Evolutionary conservation across 1,284 basidiomycete species (phyloP).

Genomic region (Ceratobasidium sp.): DNA sequence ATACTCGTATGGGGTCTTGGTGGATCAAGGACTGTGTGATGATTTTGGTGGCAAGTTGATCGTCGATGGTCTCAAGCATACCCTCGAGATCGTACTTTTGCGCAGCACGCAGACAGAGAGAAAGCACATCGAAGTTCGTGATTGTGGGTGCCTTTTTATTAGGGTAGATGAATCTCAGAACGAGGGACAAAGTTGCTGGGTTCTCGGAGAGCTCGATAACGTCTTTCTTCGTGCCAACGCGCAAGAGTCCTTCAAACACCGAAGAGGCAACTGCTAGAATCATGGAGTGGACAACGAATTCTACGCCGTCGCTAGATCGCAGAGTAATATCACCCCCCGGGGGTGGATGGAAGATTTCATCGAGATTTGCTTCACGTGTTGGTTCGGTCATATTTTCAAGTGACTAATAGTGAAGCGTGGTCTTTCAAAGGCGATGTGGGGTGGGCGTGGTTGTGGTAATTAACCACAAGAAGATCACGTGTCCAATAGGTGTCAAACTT

Average conservation of each 20-base stretch:
- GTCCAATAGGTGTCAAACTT: too few species aligned
- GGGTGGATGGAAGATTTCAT: constrained; percentile 21
- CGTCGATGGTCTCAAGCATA: constrained; percentile 7
- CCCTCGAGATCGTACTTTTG: constrained; percentile 21
- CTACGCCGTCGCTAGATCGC: constrained; percentile 34
- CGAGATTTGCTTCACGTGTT: too few species aligned
- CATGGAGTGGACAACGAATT: constrained; percentile 30
- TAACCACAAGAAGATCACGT: too few species aligned
- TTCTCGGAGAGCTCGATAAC: constrained; percentile 4
- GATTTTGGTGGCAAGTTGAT: neutral
- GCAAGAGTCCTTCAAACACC: constrained; percentile 41
- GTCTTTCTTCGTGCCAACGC: neutral
- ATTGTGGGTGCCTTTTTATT: neutral
- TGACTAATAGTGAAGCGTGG: too few species aligned
- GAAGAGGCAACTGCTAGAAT: constrained; percentile 38
- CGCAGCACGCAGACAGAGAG: neutral
- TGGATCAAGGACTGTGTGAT: neutral
- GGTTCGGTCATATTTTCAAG: too few species aligned
- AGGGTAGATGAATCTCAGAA: constrained; percentile 25
- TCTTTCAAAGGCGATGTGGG: too few species aligned
- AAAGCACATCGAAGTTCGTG: neutral
- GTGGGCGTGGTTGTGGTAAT: too few species aligned
- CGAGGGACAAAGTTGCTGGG: neutral
- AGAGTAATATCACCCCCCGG: constrained; percentile 40
- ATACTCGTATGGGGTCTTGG: neutral